Percentiles rank a stretch among this genome's conserved stretches.
phyloP scores from a whole-genome alignment of 306 rosid species.

The Hippophae rhamnoides region DNA sequence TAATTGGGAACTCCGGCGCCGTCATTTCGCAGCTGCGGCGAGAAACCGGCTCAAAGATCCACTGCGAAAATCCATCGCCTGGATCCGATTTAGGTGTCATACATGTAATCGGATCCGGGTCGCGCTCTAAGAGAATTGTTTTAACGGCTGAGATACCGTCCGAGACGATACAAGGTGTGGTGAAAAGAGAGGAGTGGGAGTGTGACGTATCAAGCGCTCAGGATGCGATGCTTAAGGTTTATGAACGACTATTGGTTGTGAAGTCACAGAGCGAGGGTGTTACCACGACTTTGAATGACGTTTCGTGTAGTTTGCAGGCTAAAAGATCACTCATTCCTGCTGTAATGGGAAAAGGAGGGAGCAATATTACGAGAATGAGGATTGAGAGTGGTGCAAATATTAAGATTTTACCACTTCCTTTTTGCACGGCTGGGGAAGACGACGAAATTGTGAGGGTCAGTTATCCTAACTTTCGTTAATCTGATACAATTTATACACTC shows the following conservation, averaged over 20 bases:
- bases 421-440: no score
- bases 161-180: no score
- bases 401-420: conserved; percentile 24
- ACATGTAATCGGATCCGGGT: conserved; percentile 32
- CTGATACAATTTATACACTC: not conserved
- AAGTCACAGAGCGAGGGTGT: conserved; percentile 21
- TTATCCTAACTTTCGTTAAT: no score
- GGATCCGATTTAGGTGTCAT: conserved; percentile 31
- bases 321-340: conserved; percentile 48
- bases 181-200: conserved; percentile 12
- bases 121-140: conserved; percentile 11
- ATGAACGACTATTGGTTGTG: conserved; percentile 43
- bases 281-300: conserved; percentile 17
- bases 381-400: conserved; percentile 36
- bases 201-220: conserved; percentile 38
- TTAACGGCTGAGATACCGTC: not conserved
- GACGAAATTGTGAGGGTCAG: not conserved
- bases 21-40: conserved; percentile 44
- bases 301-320: conserved; percentile 34
- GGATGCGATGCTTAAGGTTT: conserved; percentile 48
- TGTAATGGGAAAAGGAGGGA: conserved; percentile 58
- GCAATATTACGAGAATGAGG: conserved; percentile 32
- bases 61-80: conserved; percentile 28
- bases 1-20: conserved; percentile 40
- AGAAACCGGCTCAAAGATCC: conserved; percentile 41